A percentile compares a stretch with the other conserved stretches of the same genome.
phyloP scores from a whole-genome alignment of 257 asterid species.

The Solanum boliviense region DNA sequence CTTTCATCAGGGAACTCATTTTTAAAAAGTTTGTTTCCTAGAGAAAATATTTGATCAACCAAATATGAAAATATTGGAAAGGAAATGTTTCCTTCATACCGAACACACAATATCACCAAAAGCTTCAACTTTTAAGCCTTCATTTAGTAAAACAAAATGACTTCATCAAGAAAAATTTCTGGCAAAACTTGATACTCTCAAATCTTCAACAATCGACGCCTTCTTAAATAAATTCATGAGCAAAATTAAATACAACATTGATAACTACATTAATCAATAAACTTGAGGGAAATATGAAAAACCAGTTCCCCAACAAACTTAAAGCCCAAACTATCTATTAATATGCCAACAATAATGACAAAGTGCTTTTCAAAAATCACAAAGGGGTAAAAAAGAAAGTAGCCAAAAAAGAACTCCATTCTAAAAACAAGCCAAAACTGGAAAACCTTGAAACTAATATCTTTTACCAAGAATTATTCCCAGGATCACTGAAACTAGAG shows the following conservation, averaged over 20 bases:
- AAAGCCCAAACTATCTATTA: background rate
- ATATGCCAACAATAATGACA: background rate
- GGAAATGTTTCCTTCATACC: background rate
- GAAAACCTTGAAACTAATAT: slow-evolving; percentile 18
- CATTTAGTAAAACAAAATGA: background rate
- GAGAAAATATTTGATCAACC: background rate
- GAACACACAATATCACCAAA: background rate
- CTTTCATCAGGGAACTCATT: background rate
- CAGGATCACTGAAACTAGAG: slow-evolving; percentile 52
- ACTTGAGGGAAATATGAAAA: background rate
- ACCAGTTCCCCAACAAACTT: background rate
- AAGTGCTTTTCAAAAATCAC: background rate
- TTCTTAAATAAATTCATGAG: background rate
- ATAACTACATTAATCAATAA: background rate
- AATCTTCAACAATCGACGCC: background rate
- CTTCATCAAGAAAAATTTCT: background rate
- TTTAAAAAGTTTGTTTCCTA: background rate
- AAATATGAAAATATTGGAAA: background rate
- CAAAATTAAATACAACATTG: background rate
- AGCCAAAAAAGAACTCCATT: background rate
- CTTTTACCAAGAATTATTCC: slow-evolving; percentile 72
- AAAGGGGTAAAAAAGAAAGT: background rate
- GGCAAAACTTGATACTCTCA: background rate
- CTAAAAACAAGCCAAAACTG: background rate
- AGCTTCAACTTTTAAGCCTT: background rate